phyloP scores from a whole-genome alignment of 306 rosid genomes.

The Delonix regia region DNA sequence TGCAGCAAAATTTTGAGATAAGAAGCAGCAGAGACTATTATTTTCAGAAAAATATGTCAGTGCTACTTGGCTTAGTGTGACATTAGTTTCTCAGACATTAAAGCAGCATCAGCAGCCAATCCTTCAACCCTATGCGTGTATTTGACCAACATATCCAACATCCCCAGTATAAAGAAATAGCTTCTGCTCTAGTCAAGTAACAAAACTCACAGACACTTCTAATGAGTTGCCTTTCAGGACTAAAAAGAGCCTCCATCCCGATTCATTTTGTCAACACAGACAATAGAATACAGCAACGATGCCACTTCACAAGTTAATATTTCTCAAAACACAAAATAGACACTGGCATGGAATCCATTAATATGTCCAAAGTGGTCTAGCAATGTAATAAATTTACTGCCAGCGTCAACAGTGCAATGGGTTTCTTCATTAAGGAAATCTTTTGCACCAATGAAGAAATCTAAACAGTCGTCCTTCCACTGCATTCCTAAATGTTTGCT shows the following conservation, averaged over 20 bases:
- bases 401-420: conserved; percentile 15
- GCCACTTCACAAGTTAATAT: conserved; percentile 13
- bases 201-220: conserved; percentile 32
- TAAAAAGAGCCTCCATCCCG: conserved; percentile 10
- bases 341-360: conserved; percentile 21
- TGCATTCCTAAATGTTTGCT: conserved; percentile 50
- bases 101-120: conserved; percentile 16
- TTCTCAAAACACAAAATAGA: conserved; percentile 25
- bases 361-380: conserved; percentile 26
- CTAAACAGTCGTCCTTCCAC: conserved; percentile 54
- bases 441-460: conserved; percentile 85
- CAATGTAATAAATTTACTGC: conserved; percentile 1
- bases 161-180: conserved; percentile 30
- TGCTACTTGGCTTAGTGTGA: background rate
- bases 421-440: conserved; percentile 51
- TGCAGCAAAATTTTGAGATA: background rate
- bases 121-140: background rate
- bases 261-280: conserved; percentile 36
- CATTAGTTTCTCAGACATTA: background rate
- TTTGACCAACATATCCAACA: conserved; percentile 34
- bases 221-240: conserved; percentile 27
- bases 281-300: conserved; percentile 20
- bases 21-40: background rate
- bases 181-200: conserved; percentile 16
- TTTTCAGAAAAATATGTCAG: background rate